Base-by-base conservation (phyloP, 2,329 filamentous ascomycete genomes). In the Thermochaetoides dissita region DNA sequence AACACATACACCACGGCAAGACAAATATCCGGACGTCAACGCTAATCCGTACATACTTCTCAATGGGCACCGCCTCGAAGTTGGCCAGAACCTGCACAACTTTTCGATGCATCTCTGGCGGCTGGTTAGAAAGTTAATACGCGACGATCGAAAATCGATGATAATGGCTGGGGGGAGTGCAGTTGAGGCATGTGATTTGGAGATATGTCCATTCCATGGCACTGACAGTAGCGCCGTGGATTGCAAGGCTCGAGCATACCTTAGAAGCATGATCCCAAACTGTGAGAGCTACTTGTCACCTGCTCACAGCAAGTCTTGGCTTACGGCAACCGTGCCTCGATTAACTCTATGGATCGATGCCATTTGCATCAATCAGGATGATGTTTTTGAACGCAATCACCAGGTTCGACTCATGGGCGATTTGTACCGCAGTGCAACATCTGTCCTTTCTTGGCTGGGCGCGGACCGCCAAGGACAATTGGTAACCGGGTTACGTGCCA, bases 321-420 rank as follows among this genome's bases (percentile, higher is more conserved):
- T 24, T 24, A 11, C 34, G 34, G 9, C 7, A 7, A 10, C 7
- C 8, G 10, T 28, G 10, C 34, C 24, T 3, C 30, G 33, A 35
- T 12, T 17, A 6, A 28, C 39, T 6, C 35, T 44, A 3, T 41
- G 42, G 42, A 41, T 44, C 28, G 42, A 44, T 36, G 38, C 35
- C 6, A 8, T 38, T 10, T 44, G 42, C 35, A 44, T 44, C 34
- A 34, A 41, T 10, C 42, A 44, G 38, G 35, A 41, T 5, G 39
- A 40, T n/a, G 35, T 41, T 4, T 7, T 9, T 10, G 38, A 44
- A 9, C 33, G 30, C 8, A 44, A 41, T 39, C 28, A 30, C 9
- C 42, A 41, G 34, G 34, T 44, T 10, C 30, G 10, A 6, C 30
- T 41, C 7, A 44, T 44, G 42, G 42, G 42, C 3, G 42, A 38